phyloP scores from a whole-genome alignment of 805 yeast genomes.

The Starmera dryadoides region DNA sequence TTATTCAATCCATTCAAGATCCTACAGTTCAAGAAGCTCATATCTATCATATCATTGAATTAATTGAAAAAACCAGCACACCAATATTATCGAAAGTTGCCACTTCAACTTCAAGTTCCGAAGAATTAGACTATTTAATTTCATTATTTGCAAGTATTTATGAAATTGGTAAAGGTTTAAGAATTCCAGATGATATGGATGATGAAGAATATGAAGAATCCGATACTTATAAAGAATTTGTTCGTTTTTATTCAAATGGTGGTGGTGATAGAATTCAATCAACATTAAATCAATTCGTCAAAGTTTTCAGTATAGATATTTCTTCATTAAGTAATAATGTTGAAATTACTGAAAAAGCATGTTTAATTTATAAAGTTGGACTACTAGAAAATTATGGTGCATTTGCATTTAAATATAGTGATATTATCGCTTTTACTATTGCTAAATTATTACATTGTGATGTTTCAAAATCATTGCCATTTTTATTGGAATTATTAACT shows the following conservation, averaged over 20 bases:
- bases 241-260: conserved; percentile 29
- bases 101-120: conserved; percentile 6
- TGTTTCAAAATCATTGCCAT: conserved; percentile 3
- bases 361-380: conserved; percentile 57
- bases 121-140: conserved; percentile 36
- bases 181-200: conserved; percentile 46
- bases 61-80: conserved; percentile 19
- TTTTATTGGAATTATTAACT: conserved; percentile 12
- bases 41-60: conserved; percentile 24
- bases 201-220: conserved; percentile 23
- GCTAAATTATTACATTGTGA: conserved; percentile 20
- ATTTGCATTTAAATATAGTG: conserved; percentile 41
- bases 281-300: conserved; percentile 33
- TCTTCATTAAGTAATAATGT: conserved; percentile 33
- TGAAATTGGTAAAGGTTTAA: conserved; percentile 68
- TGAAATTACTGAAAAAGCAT: conserved; percentile 53
- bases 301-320: conserved; percentile 33
- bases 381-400: conserved; percentile 64
- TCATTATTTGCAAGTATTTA: conserved; percentile 57
- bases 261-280: conserved; percentile 41
- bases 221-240: conserved; percentile 10
- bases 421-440: conserved; percentile 33
- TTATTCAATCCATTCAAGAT: conserved; percentile 46
- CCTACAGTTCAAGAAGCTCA: conserved; percentile 36
- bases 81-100: conserved; percentile 8